phyloP scores from a whole-genome alignment of 164 flowering plant species.

The Umbilicus rupestris region DNA sequence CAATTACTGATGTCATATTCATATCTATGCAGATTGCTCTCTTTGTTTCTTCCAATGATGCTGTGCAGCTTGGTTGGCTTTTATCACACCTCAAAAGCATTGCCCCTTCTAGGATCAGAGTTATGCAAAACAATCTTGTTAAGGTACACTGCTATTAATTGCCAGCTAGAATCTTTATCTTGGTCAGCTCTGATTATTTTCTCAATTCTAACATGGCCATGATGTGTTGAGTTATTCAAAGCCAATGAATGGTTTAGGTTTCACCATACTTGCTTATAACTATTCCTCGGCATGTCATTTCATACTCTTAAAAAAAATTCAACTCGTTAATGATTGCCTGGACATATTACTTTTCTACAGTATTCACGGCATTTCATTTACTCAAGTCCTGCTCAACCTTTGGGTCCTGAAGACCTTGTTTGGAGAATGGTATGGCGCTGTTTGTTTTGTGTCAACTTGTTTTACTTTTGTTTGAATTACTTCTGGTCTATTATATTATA shows the following conservation, averaged over 20 bases:
- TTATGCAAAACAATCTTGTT: constrained; percentile 54
- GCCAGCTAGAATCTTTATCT: no score
- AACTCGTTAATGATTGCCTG: no score
- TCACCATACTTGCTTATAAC: neutral
- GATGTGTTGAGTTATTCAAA: neutral
- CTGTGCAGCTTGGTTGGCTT: constrained; percentile 78
- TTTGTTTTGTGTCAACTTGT: constrained; percentile 3
- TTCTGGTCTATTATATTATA: neutral
- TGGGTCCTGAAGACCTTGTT: constrained; percentile 85
- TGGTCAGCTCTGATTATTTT: neutral
- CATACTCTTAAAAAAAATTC: no score
- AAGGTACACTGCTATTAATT: constrained; percentile 34
- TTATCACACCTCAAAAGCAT: constrained; percentile 47
- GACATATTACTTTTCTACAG: neutral
- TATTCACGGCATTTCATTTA: constrained; percentile 25
- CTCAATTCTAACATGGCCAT: neutral
- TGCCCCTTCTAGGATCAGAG: constrained; percentile 33
- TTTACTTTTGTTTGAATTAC: neutral
- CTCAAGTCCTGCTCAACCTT: constrained; percentile 79
- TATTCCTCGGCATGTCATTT: no score
- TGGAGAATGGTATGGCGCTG: constrained; percentile 83
- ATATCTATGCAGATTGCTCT: constrained; percentile 60
- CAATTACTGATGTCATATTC: neutral
- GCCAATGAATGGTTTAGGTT: neutral
- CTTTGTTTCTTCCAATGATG: constrained; percentile 88